A percentile compares a stretch with the other conserved stretches of the same genome.
Evolutionary conservation across 2,329 filamentous ascomycete genomes (phyloP).

Genomic region (Fusarium illudens): DNA sequence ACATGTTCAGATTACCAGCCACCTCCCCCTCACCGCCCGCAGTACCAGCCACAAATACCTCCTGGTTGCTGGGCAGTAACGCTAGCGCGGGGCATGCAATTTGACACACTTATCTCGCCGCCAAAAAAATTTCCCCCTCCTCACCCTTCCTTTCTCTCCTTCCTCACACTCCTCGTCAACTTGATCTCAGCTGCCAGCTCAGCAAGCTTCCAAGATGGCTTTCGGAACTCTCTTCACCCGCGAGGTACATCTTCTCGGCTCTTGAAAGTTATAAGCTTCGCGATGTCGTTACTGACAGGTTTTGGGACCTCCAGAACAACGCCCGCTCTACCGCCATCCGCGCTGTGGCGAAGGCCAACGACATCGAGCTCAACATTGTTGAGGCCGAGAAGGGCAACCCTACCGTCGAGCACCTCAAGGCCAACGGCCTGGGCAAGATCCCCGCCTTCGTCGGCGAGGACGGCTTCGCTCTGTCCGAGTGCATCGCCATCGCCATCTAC

Average conservation of each 20-base stretch:
- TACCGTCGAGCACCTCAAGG: slow-evolving; percentile 79
- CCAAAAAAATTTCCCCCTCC: slow-evolving; percentile 47
- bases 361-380: slow-evolving; percentile 88
- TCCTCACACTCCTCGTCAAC: slow-evolving; percentile 38
- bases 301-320: slow-evolving; percentile 71
- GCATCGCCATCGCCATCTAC: slow-evolving; percentile 96
- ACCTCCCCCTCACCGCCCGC: slow-evolving; percentile 12
- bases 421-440: slow-evolving; percentile 89
- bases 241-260: slow-evolving; percentile 63
- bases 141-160: slow-evolving; percentile 38
- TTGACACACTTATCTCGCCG: slow-evolving; percentile 39
- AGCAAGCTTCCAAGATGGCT: slow-evolving; percentile 72
- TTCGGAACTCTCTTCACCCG: slow-evolving; percentile 98
- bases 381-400: slow-evolving; percentile 72
- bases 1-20: slow-evolving; percentile 17
- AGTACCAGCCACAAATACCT: slow-evolving; percentile 26
- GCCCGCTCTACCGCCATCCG: slow-evolving; percentile 87
- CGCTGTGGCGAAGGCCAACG: slow-evolving; percentile 97
- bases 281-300: slow-evolving; percentile 47
- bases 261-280: slow-evolving; percentile 27
- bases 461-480: slow-evolving; percentile 88
- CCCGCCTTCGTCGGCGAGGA: slow-evolving; percentile 93
- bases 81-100: slow-evolving; percentile 48
- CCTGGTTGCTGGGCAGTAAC: slow-evolving; percentile 41
- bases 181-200: slow-evolving; percentile 41